Conservation (phyloP, 306 rosid genomes). For the Cicer arietinum region DNA sequence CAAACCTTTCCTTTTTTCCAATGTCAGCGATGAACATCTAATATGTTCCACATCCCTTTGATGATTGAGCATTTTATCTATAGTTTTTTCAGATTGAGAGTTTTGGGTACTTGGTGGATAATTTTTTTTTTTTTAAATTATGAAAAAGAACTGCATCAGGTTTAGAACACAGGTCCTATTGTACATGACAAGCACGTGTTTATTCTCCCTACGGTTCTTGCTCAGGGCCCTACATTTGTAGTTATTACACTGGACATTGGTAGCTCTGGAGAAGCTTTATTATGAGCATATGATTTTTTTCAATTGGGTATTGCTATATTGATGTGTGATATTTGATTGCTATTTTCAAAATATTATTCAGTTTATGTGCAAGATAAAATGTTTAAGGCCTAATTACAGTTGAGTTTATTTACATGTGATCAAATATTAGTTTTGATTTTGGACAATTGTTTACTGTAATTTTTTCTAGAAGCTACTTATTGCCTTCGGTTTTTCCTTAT, state of each 20-base stretch:
- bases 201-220: conserved; percentile 22
- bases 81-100: conserved; percentile 23
- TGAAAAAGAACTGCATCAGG: conserved; percentile 21
- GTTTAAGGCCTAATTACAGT: conserved; percentile 18
- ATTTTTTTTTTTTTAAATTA: neutral
- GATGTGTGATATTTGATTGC: conserved; percentile 21
- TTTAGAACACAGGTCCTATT: conserved; percentile 19
- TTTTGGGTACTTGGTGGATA: conserved; percentile 25
- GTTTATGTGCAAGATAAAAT: conserved; percentile 22
- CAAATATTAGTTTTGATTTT: conserved; percentile 30
- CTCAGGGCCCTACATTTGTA: conserved; percentile 12
- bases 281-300: conserved; percentile 29
- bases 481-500: conserved; percentile 23
- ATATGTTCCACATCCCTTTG: conserved; percentile 29
- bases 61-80: conserved; percentile 23
- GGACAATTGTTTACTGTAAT: conserved; percentile 34
- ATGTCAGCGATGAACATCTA: conserved; percentile 23
- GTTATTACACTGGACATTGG: conserved; percentile 16
- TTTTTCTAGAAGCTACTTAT: conserved; percentile 2
- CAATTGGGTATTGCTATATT: conserved; percentile 31
- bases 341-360: conserved; percentile 17
- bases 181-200: conserved; percentile 20
- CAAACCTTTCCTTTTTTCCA: conserved; percentile 29
- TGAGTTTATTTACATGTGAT: conserved; percentile 10
- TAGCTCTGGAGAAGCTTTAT: conserved; percentile 34